phyloP scores from a whole-genome alignment of 306 rosid species.

The Quercus alba region DNA sequence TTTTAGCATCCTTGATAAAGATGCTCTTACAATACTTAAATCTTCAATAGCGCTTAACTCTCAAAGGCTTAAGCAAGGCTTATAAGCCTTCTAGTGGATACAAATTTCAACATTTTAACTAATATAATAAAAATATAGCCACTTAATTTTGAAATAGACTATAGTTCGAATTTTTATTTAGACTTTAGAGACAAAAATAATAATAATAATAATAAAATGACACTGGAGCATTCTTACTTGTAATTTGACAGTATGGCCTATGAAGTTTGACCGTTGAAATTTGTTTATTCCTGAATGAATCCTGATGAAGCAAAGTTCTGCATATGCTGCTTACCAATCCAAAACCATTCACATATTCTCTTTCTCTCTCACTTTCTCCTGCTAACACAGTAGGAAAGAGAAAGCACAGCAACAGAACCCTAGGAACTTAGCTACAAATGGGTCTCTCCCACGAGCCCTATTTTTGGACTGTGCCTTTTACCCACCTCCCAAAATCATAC shows the following conservation, averaged over 20 bases:
- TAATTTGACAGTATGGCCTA: neutral
- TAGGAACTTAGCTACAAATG: conserved; percentile 44
- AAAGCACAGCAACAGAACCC: conserved; percentile 52
- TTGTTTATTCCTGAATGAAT: conserved; percentile 17
- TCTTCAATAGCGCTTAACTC: too few species aligned
- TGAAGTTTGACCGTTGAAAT: conserved; percentile 37
- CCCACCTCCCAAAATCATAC: conserved; percentile 43
- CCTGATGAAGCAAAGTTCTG: neutral
- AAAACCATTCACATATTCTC: conserved; percentile 19
- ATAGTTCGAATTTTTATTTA: too few species aligned
- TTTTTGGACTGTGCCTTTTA: conserved; percentile 41
- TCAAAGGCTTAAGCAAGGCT: too few species aligned
- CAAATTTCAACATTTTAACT: too few species aligned
- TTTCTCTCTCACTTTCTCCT: conserved; percentile 1
- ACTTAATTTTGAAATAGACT: too few species aligned
- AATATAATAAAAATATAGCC: too few species aligned
- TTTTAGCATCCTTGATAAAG: too few species aligned
- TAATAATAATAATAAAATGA: too few species aligned
- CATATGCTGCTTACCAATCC: neutral
- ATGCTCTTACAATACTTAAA: too few species aligned
- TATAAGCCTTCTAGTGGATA: too few species aligned
- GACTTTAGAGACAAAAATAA: too few species aligned
- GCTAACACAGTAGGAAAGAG: conserved; percentile 38
- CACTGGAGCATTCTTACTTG: too few species aligned
- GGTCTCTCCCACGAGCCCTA: conserved; percentile 37